Evolutionary conservation across 1,284 basidiomycete genomes (phyloP).

Genomic region (Marasmius oreades): DNA sequence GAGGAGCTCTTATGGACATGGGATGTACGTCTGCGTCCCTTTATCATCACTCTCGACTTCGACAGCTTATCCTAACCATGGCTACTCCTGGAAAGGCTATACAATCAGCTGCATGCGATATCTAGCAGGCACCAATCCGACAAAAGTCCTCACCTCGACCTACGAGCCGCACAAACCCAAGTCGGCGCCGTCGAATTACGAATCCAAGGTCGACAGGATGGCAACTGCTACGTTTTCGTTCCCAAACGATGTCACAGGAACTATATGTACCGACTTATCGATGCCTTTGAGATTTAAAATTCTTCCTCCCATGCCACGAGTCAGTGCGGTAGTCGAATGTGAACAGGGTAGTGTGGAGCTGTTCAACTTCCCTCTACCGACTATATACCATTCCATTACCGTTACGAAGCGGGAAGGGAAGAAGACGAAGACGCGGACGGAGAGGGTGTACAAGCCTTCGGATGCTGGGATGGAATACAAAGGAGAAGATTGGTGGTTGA

Average conservation of each 20-base stretch:
- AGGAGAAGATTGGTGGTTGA: conserved; percentile 54
- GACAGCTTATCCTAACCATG: background rate
- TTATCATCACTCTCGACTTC: background rate
- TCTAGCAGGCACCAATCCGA: conserved; percentile 36
- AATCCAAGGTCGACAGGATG: conserved; percentile 32
- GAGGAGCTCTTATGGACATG: conserved; percentile 66
- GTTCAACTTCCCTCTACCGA: conserved; percentile 40
- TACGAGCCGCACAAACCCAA: conserved; percentile 18
- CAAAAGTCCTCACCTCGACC: conserved; percentile 29
- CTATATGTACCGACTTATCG: conserved; percentile 30
- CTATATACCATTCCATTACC: conserved; percentile 37
- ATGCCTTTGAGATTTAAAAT: conserved; percentile 24
- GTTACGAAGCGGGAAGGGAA: conserved; percentile 33
- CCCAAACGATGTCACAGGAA: conserved; percentile 32
- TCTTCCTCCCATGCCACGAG: conserved; percentile 30
- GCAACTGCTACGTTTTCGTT: conserved; percentile 34
- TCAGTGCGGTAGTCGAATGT: conserved; percentile 30
- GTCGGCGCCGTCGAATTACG: conserved; percentile 18
- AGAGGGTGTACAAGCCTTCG: conserved; percentile 43
- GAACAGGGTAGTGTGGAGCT: conserved; percentile 36
- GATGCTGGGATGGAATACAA: conserved; percentile 31
- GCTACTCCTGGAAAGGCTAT: conserved; percentile 36
- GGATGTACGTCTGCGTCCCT: conserved; percentile 9
- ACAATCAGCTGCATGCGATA: conserved; percentile 40
- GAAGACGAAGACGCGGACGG: conserved; percentile 24